A percentile compares a stretch with the other conserved stretches of the same genome.
These are phyloP conservation scores for Heterobasidion irregulare DNA, from an alignment of 1,284 basidiomycete species.

Conservation along the genomic window DNA sequence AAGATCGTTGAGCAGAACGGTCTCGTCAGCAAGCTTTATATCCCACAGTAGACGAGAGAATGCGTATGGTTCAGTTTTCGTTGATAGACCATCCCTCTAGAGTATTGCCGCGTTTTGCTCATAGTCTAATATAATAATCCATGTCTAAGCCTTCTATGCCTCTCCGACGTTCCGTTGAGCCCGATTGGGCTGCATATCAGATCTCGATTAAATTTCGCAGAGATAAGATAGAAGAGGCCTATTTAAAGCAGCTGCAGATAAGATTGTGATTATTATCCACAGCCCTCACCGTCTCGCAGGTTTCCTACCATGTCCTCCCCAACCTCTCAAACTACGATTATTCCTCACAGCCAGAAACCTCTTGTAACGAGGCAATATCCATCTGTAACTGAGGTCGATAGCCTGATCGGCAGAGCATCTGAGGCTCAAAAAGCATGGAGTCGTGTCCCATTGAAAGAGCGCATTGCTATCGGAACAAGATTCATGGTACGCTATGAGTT, in stretches of 20 bases:
- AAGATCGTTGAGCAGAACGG: conserved; percentile 1
- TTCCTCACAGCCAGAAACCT: conserved; percentile 57
- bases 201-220: too few relatives aligned
- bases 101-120: not conserved
- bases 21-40: not conserved
- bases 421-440: conserved; percentile 72
- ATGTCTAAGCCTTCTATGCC: too few relatives aligned
- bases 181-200: not conserved
- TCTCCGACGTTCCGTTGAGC: too few relatives aligned
- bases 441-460: conserved; percentile 57
- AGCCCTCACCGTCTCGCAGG: not conserved
- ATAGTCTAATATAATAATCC: not conserved
- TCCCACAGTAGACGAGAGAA: not conserved
- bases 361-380: conserved; percentile 54
- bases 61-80: not conserved
- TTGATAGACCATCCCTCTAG: not conserved
- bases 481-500: conserved; percentile 53
- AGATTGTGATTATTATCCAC: not conserved
- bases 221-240: too few relatives aligned
- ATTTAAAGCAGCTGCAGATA: not conserved
- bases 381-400: conserved; percentile 47
- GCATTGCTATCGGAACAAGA: conserved; percentile 65
- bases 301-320: conserved; percentile 5
- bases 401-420: conserved; percentile 45
- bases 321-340: conserved; percentile 54